A percentile compares a stretch with the other conserved stretches of the same genome.
Conservation (phyloP, 768 basidiomycete genomes). For the Wakefieldia striispora region DNA sequence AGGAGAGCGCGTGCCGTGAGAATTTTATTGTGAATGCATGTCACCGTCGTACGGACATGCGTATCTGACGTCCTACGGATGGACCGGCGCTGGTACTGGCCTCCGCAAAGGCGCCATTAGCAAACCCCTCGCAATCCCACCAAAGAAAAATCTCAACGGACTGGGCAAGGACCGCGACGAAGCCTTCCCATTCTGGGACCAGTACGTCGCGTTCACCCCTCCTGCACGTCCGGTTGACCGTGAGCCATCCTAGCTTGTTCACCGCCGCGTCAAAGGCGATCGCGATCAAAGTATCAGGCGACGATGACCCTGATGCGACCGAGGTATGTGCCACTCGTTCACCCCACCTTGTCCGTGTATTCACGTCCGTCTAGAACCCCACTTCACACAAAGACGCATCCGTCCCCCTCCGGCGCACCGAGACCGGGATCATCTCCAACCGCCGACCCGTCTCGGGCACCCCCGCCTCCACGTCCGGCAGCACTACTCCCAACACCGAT, state of each 20-base stretch:
- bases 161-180: slow-evolving; percentile 93
- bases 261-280: slow-evolving; percentile 81
- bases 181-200: slow-evolving; percentile 97
- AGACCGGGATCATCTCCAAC: slow-evolving; percentile 75
- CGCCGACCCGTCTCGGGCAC: slow-evolving; percentile 55
- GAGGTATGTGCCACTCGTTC: neutral
- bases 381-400: slow-evolving; percentile 12
- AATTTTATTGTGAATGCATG: slow-evolving; percentile 5
- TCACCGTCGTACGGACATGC: slow-evolving; percentile 44
- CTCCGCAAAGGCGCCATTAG: slow-evolving; percentile 81
- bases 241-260: slow-evolving; percentile 47
- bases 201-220: slow-evolving; percentile 52
- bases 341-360: too few species aligned
- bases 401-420: slow-evolving; percentile 51
- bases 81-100: slow-evolving; percentile 82
- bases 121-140: slow-evolving; percentile 72
- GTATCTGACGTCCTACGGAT: slow-evolving; percentile 79
- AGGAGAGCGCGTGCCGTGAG: neutral
- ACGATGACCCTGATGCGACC: slow-evolving; percentile 37
- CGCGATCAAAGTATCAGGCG: slow-evolving; percentile 59
- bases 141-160: slow-evolving; percentile 84
- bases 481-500: slow-evolving; percentile 33
- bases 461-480: slow-evolving; percentile 45
- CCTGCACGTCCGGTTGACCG: neutral
- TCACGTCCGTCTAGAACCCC: slow-evolving; percentile 11